These are phyloP conservation scores for Fraxinus quadrangulata DNA, from an alignment of 257 asterid species.

Conservation along the genomic window DNA sequence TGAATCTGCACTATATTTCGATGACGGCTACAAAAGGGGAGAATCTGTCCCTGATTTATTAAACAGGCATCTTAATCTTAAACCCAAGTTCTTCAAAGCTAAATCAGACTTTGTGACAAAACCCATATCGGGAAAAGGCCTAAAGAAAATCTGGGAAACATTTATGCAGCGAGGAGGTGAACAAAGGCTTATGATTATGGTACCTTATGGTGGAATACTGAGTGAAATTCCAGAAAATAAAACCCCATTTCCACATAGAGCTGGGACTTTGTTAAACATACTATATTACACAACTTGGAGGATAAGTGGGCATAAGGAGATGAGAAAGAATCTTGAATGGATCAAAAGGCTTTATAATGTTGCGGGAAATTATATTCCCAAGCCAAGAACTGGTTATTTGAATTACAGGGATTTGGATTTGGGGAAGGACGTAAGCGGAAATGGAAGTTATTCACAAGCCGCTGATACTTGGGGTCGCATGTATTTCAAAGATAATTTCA, in stretches of 20 bases:
- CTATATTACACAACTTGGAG: not conserved
- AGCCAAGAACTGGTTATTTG: conserved; percentile 7
- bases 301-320: not conserved
- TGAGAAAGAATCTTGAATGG: not conserved
- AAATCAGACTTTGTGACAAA: conserved; percentile 15
- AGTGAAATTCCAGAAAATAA: not conserved
- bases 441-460: not conserved
- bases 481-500: conserved; percentile 4
- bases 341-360: not conserved
- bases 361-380: not conserved
- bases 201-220: conserved; percentile 5
- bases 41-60: not conserved
- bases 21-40: not conserved
- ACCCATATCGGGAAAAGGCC: not conserved
- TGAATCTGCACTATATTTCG: conserved; percentile 12
- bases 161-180: not conserved
- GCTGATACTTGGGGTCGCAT: not conserved
- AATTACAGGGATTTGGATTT: conserved; percentile 13
- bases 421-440: not conserved
- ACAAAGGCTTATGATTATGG: not conserved
- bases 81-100: not conserved
- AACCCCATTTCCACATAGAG: conserved; percentile 4
- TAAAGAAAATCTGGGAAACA: not conserved
- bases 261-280: not conserved
- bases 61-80: not conserved